Percentiles rank a stretch among this genome's conserved stretches.
These are phyloP conservation scores for Cichorium intybus DNA, from an alignment of 140 eudicot genomes.

Conservation along the genomic window DNA sequence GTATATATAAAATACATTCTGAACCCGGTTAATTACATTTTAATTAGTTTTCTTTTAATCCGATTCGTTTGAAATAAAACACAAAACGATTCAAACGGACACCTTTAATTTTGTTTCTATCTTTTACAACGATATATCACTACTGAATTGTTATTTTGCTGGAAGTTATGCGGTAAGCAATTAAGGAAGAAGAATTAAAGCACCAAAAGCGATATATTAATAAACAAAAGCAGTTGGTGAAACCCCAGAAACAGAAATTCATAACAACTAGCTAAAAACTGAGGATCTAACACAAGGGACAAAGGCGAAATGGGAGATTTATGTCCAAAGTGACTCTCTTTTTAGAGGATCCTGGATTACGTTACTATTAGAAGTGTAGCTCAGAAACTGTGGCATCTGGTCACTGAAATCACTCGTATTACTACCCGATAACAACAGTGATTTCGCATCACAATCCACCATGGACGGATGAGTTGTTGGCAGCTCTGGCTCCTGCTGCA, in stretches of 20 bases:
- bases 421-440: constrained; percentile 41
- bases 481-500: constrained; percentile 61
- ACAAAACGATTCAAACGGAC: too few species aligned
- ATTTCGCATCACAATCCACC: constrained; percentile 45
- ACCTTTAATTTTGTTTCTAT: too few species aligned
- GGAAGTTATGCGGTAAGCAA: constrained; percentile 11
- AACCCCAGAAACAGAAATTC: constrained; percentile 30
- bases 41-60: too few species aligned
- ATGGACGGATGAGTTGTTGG: constrained; percentile 29
- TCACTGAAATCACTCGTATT: constrained; percentile 36
- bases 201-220: constrained; percentile 38
- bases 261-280: constrained; percentile 25
- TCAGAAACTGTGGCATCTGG: constrained; percentile 59
- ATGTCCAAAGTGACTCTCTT: constrained; percentile 97
- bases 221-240: constrained; percentile 42
- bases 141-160: neutral
- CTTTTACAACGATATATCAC: neutral
- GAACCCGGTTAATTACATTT: too few species aligned
- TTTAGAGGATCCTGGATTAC: constrained; percentile 88
- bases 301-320: constrained; percentile 4
- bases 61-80: too few species aligned
- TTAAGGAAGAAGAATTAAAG: constrained; percentile 18
- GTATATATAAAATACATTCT: neutral
- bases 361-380: constrained; percentile 47
- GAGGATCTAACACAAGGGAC: constrained; percentile 22